These are phyloP conservation scores for Obelidium mucronatum DNA, from an alignment of 192 early-diverging fungal genomes.

Conservation along the genomic window DNA sequence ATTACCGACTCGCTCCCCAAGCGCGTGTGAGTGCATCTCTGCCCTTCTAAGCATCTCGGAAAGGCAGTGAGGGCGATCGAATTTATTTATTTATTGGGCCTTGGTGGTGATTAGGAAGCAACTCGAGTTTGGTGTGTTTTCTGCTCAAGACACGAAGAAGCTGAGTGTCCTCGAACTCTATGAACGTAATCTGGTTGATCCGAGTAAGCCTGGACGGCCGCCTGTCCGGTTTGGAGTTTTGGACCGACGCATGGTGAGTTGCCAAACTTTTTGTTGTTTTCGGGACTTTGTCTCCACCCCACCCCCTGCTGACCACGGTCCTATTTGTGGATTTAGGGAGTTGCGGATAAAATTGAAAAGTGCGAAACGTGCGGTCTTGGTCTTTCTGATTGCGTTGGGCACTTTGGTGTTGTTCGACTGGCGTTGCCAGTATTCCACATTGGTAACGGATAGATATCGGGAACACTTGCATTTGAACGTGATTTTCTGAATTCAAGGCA, in stretches of 20 bases:
- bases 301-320: too few species aligned
- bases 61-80: not conserved
- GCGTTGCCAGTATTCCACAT: conserved; percentile 97
- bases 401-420: conserved; percentile 94
- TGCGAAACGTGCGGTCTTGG: conserved; percentile 93
- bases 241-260: conserved; percentile 82
- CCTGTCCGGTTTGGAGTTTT: conserved; percentile 89
- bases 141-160: conserved; percentile 87
- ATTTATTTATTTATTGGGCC: not conserved
- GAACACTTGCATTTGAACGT: too few species aligned
- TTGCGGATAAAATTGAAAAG: conserved; percentile 78
- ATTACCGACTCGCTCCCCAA: conserved; percentile 20
- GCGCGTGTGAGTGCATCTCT: conserved; percentile 27
- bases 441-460: conserved; percentile 55
- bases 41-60: too few species aligned
- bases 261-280: conserved; percentile 2
- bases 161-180: conserved; percentile 89
- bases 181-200: conserved; percentile 81
- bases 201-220: conserved; percentile 74
- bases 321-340: conserved; percentile 58
- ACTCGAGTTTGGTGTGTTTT: conserved; percentile 95
- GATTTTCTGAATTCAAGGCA: not conserved
- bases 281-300: not conserved
- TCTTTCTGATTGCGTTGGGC: conserved; percentile 92
- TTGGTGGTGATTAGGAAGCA: conserved; percentile 60